Conservation (phyloP, 208 protist genomes). For the Trypanosoma avium region DNA sequence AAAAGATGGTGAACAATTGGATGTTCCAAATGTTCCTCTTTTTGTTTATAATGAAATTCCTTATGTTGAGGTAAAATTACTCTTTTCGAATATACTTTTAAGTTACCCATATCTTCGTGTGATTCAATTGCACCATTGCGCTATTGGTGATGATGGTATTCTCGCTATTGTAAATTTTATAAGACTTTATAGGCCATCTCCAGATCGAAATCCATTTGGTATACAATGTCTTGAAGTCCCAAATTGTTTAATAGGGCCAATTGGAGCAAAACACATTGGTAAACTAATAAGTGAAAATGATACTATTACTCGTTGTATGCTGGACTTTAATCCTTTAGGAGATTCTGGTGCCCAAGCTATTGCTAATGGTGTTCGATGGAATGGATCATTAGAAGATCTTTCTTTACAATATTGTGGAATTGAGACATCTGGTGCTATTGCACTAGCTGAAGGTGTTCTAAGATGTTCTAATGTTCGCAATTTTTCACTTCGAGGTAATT, state of each 20-base stretch:
- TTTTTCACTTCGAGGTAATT: slow-evolving; percentile 76
- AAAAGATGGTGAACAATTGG: slow-evolving; percentile 79
- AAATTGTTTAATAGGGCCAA: slow-evolving; percentile 60
- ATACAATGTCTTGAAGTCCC: slow-evolving; percentile 82
- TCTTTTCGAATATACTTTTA: slow-evolving; percentile 60
- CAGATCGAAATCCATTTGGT: slow-evolving; percentile 78
- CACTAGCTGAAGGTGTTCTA: slow-evolving; percentile 65
- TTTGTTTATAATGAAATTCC: slow-evolving; percentile 60
- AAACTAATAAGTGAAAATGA: slow-evolving; percentile 65
- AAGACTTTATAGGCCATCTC: slow-evolving; percentile 58
- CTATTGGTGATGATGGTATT: slow-evolving; percentile 78
- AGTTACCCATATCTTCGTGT: slow-evolving; percentile 76
- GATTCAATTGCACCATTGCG: slow-evolving; percentile 71
- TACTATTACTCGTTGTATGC: slow-evolving; percentile 58
- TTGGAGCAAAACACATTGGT: slow-evolving; percentile 68
- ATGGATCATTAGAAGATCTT: slow-evolving; percentile 59
- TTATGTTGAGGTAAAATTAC: slow-evolving; percentile 40
- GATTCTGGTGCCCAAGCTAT: slow-evolving; percentile 66
- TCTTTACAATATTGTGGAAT: slow-evolving; percentile 85
- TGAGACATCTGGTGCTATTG: slow-evolving; percentile 33
- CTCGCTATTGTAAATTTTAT: slow-evolving; percentile 79
- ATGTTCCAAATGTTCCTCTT: slow-evolving; percentile 71
- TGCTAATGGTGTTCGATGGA: slow-evolving; percentile 80
- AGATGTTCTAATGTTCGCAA: slow-evolving; percentile 62
- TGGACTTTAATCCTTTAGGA: slow-evolving; percentile 84